phyloP scores from a whole-genome alignment of 1,284 basidiomycete species.

The Lignosus rhinocerotis region DNA sequence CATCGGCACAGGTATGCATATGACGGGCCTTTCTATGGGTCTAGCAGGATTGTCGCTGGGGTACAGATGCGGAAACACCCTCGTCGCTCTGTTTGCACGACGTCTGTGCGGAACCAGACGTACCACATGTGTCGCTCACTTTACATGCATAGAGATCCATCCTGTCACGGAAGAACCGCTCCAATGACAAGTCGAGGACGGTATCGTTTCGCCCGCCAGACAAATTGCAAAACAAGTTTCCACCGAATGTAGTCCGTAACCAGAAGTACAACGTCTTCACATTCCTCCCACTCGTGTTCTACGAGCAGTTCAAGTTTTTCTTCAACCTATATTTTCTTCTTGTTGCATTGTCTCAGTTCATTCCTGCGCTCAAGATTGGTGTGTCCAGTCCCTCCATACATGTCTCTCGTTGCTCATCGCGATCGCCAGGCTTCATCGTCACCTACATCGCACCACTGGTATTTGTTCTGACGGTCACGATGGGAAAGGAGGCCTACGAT shows the following conservation, averaged over 20 bases:
- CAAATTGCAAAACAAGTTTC: conserved; percentile 67
- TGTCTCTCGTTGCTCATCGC: neutral
- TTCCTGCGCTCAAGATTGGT: conserved; percentile 97
- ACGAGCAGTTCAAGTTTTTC: conserved; percentile 99
- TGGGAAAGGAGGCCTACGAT: conserved; percentile 98
- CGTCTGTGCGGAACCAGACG: too few species aligned
- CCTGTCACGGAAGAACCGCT: conserved; percentile 30
- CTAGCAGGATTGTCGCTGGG: too few species aligned
- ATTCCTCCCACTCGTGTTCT: conserved; percentile 95
- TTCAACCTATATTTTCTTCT: conserved; percentile 99
- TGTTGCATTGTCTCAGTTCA: conserved; percentile 94
- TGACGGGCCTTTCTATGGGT: neutral
- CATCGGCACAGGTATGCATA: conserved; percentile 30
- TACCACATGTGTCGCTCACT: neutral
- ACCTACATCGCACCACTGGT: conserved; percentile 97
- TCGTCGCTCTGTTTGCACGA: too few species aligned
- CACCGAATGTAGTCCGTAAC: conserved; percentile 91
- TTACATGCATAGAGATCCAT: conserved; percentile 34
- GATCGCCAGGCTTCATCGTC: conserved; percentile 78
- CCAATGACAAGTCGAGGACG: conserved; percentile 72
- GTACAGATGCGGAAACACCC: too few species aligned
- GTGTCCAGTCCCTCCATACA: conserved; percentile 25
- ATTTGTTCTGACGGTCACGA: conserved; percentile 93
- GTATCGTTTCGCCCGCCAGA: conserved; percentile 80
- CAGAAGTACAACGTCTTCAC: conserved; percentile 97